Evolutionary conservation across 2,329 filamentous ascomycete genomes (phyloP), one percentile per base, ranked within the genome.

Genomic region (Dactylellina leptospora): DNA sequence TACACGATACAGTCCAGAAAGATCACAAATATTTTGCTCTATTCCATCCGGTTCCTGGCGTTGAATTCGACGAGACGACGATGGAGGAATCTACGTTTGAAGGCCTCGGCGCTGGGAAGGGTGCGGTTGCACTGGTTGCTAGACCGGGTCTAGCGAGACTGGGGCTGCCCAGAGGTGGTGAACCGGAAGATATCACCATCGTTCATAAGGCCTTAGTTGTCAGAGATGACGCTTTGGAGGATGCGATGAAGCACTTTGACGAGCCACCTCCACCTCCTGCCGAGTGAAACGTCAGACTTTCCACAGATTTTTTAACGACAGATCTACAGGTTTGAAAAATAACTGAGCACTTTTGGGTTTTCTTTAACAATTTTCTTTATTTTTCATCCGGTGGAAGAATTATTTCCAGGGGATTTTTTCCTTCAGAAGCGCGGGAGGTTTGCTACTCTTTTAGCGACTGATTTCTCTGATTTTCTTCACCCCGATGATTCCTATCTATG

Each of bases 41-140:
- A 1, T 71, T 63, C 58, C 66, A 71, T 28, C 66, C 66, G 4
- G 66, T 71, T 20, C 66, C 66, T 23, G 66, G 66, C 4, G 66
- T 63, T n/a, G 58, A 63, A 25, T 71, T 71, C 20, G 66, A 71
- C 13, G 66, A 71, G 38, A 47, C 45, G 20, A 71, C 66, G 8
- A 71, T 71, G 66, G 66, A 71, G 28, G 66, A 71, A 42, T 58
- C 66, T 2, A 71, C 66, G 13, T 71, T 71, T 36, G 42, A 71
- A 6, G 58, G 58, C 1, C 42, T 71, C 22, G 66, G 66, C 9
- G 66, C 66, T 23, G 66, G 66, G 6, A 71, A 63, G 16, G 66
- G 66, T 22, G 42, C 66, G 1, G 66, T 71, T 22, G 53, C 36
- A 11, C 58, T 71, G 2, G 53, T 71, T 30, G 66, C 45, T 2